phyloP scores from a whole-genome alignment of 2,329 filamentous ascomycete genomes.

The Phyllosticta citriasiana region DNA sequence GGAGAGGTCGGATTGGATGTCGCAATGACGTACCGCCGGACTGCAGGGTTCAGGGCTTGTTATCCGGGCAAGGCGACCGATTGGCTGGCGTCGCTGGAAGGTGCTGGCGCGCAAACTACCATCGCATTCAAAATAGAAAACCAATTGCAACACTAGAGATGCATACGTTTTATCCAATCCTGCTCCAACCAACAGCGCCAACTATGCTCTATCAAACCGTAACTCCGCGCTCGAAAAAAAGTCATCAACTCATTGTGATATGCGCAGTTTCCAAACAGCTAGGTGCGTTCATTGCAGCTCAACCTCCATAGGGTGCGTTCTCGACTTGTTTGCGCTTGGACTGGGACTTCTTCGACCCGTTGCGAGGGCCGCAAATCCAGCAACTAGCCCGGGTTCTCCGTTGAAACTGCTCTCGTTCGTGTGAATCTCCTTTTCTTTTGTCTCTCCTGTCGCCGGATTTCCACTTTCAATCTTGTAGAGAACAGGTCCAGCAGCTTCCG shows the following conservation, averaged over 20 bases:
- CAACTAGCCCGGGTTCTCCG: constrained; percentile 15
- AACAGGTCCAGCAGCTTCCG: constrained; percentile 18
- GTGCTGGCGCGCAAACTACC: not conserved
- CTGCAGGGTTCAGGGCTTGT: not conserved
- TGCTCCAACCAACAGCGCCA: not conserved
- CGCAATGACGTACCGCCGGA: not conserved
- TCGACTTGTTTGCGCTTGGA: constrained; percentile 16
- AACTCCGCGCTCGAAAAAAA: constrained; percentile 9
- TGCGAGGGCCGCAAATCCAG: constrained; percentile 22
- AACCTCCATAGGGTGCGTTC: constrained; percentile 21
- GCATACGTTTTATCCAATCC: not conserved
- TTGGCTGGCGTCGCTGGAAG: not conserved
- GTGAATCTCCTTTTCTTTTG: constrained; percentile 15
- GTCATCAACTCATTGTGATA: constrained; percentile 4
- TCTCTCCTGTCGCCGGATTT: constrained; percentile 22
- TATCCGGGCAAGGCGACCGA: not conserved
- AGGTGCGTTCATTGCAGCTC: constrained; percentile 24
- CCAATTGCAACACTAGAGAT: not conserved
- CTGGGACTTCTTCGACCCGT: constrained; percentile 18
- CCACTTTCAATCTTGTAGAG: constrained; percentile 27
- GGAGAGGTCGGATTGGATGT: not conserved
- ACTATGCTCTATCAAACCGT: constrained; percentile 1
- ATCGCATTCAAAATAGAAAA: not conserved
- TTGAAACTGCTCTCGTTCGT: constrained; percentile 15
- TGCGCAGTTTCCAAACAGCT: not conserved